Conservation (phyloP, 163 green algal species). For the Botryococcus braunii region DNA sequence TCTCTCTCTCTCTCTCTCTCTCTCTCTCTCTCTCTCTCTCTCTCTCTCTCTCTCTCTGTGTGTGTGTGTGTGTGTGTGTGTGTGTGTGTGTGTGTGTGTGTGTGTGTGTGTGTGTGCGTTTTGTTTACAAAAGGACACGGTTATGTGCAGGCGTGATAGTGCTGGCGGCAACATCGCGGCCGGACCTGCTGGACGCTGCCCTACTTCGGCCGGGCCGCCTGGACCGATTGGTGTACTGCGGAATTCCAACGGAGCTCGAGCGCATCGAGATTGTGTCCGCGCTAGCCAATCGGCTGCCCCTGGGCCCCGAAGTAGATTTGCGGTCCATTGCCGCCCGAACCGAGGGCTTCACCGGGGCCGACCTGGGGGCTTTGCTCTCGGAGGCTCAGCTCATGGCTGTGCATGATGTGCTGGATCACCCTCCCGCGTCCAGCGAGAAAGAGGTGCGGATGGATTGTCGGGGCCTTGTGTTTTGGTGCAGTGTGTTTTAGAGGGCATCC, state of each 20-base stretch:
- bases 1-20: too few species aligned
- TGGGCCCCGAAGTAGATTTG: conserved; percentile 11
- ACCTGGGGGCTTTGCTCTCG: conserved; percentile 66
- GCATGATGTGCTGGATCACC: conserved; percentile 44
- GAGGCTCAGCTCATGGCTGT: conserved; percentile 79
- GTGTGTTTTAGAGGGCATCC: background rate
- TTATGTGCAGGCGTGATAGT: conserved; percentile 69
- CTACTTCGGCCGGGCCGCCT: conserved; percentile 88
- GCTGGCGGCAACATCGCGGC: conserved; percentile 82
- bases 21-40: too few species aligned
- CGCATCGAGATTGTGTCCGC: conserved; percentile 50
- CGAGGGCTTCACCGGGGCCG: conserved; percentile 61
- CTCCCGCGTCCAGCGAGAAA: background rate
- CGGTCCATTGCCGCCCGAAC: conserved; percentile 6
- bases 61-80: too few species aligned
- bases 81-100: too few species aligned
- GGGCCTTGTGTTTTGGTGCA: background rate
- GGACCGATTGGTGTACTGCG: conserved; percentile 72
- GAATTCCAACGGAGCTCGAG: conserved; percentile 40
- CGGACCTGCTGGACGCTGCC: conserved; percentile 91
- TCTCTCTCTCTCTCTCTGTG: too few species aligned
- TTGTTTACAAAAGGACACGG: background rate
- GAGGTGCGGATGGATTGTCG: background rate
- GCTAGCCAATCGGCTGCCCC: conserved; percentile 30
- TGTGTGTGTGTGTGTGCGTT: too few species aligned